Evolutionary conservation across 257 asterid species (phyloP).

Genomic region (Sherardia arvensis): DNA sequence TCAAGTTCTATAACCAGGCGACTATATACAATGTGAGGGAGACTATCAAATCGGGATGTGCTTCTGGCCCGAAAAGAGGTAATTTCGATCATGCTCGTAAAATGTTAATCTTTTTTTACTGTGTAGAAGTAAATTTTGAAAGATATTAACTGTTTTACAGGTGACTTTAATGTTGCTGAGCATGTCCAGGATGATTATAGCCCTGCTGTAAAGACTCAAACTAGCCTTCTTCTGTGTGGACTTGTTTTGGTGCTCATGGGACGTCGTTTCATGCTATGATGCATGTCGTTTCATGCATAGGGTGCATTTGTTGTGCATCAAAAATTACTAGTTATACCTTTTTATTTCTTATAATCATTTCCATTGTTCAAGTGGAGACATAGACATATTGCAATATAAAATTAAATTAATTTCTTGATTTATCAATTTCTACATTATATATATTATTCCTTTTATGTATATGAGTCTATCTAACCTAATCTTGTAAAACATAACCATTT

Average conservation of each 20-base stretch:
- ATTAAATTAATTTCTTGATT: no score
- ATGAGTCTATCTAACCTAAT: no score
- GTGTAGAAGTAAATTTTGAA: neutral
- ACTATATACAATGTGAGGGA: conserved; percentile 36
- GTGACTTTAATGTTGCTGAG: conserved; percentile 53
- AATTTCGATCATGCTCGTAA: neutral
- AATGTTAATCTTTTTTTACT: neutral
- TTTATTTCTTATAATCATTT: neutral
- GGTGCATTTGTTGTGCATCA: neutral
- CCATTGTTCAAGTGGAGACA: neutral
- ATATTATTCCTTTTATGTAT: no score
- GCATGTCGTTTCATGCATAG: neutral
- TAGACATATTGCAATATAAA: no score
- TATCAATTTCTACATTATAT: no score
- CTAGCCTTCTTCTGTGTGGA: conserved; percentile 16
- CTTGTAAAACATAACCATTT: no score
- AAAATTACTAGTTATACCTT: neutral
- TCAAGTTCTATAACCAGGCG: conserved; percentile 50
- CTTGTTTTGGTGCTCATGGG: conserved; percentile 20
- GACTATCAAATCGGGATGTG: conserved; percentile 56
- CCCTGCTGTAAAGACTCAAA: conserved; percentile 16
- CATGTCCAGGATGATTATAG: conserved; percentile 33
- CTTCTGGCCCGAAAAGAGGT: conserved; percentile 70
- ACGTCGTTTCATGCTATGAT: conserved; percentile 11
- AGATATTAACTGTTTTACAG: conserved; percentile 23